Conservation (phyloP, 352 stramenopile species). For the Globisporangium heterothallicum region DNA sequence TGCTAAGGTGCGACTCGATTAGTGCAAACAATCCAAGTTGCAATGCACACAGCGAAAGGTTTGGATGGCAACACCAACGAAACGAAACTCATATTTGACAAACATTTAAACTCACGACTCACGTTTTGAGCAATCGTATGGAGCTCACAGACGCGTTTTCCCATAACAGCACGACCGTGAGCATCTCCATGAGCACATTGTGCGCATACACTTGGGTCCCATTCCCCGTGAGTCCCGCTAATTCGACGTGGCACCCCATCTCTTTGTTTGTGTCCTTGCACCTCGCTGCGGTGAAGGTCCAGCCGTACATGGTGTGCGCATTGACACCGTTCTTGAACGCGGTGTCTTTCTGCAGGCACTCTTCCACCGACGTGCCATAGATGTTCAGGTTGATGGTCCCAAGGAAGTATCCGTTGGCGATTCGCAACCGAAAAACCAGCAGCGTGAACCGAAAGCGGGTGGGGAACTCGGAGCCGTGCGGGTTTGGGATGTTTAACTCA, state of each 20-base stretch:
- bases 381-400: slow-evolving; percentile 26
- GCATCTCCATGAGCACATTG: slow-evolving; percentile 31
- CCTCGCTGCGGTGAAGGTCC: slow-evolving; percentile 10
- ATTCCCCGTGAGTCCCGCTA: slow-evolving; percentile 25
- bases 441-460: slow-evolving; percentile 22
- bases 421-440: slow-evolving; percentile 14
- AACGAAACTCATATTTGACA: neutral
- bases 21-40: no score
- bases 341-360: slow-evolving; percentile 18
- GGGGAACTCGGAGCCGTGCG: slow-evolving; percentile 4
- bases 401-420: slow-evolving; percentile 11
- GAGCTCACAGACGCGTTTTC: slow-evolving; percentile 19
- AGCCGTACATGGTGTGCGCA: slow-evolving; percentile 26
- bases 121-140: slow-evolving; percentile 14
- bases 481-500: slow-evolving; percentile 22
- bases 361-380: slow-evolving; percentile 15
- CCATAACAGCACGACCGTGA: slow-evolving; percentile 28
- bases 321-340: slow-evolving; percentile 14
- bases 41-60: no score
- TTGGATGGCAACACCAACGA: no score
- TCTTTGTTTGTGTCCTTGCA: slow-evolving; percentile 1
- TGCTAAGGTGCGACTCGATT: no score
- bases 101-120: slow-evolving; percentile 1
- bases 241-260: slow-evolving; percentile 17
- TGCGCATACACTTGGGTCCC: slow-evolving; percentile 21